phyloP scores from a whole-genome alignment of 306 rosid genomes.

The Sicyos baderoa region DNA sequence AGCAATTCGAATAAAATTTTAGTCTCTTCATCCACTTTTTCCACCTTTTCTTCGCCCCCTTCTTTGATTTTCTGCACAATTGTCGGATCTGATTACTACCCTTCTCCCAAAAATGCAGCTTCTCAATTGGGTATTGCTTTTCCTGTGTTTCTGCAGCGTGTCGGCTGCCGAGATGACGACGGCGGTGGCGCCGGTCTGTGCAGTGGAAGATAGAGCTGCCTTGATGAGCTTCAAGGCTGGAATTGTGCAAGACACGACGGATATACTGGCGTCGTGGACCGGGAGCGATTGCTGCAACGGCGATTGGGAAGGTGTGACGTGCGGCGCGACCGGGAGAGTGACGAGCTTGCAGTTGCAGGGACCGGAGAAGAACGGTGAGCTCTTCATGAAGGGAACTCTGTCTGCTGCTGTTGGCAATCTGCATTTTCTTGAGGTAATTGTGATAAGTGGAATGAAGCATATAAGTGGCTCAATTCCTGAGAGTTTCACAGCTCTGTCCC shows the following conservation, averaged over 20 bases:
- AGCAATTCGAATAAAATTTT: slow-evolving; percentile 34
- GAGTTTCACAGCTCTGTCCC: slow-evolving; percentile 56
- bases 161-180: slow-evolving; percentile 23
- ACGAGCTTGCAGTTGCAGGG: slow-evolving; percentile 67
- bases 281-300: slow-evolving; percentile 77
- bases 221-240: slow-evolving; percentile 69
- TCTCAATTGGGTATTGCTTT: slow-evolving; percentile 42
- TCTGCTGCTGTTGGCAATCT: slow-evolving; percentile 65
- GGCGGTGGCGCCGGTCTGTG: slow-evolving; percentile 38
- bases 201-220: slow-evolving; percentile 70
- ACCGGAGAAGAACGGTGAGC: slow-evolving; percentile 34
- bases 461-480: slow-evolving; percentile 71
- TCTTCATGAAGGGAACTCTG: slow-evolving; percentile 75
- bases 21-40: slow-evolving; percentile 24
- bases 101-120: slow-evolving; percentile 53
- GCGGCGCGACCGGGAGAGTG: slow-evolving; percentile 70
- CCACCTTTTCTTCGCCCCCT: slow-evolving; percentile 19
- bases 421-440: slow-evolving; percentile 71
- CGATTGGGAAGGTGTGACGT: slow-evolving; percentile 89
- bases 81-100: slow-evolving; percentile 32
- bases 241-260: slow-evolving; percentile 68
- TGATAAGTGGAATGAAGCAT: slow-evolving; percentile 68
- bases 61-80: slow-evolving; percentile 15
- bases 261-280: slow-evolving; percentile 60
- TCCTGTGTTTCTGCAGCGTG: slow-evolving; percentile 10